Evolutionary conservation across 768 basidiomycete species (phyloP).

Genomic region (Hypsizygus marmoreus): DNA sequence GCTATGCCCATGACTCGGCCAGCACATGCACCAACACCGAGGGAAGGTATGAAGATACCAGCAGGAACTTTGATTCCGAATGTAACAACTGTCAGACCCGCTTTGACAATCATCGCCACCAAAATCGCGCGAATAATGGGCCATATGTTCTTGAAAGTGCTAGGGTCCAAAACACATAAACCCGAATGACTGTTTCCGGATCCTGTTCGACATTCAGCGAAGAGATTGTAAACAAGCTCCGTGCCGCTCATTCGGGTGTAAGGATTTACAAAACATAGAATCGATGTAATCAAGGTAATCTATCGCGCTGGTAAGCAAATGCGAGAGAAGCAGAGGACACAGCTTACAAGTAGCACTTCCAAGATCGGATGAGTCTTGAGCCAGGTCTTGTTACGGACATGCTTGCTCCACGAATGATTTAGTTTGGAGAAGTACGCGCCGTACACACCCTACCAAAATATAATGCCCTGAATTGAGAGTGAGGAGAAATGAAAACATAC

Average conservation of each 20-base stretch:
- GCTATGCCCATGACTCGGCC: slow-evolving; percentile 84
- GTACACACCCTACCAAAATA: slow-evolving; percentile 71
- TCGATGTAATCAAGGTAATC: slow-evolving; percentile 79
- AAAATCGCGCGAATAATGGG: slow-evolving; percentile 65
- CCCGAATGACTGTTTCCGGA: slow-evolving; percentile 58
- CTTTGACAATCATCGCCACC: slow-evolving; percentile 83
- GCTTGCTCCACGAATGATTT: slow-evolving; percentile 85
- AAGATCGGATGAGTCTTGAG: slow-evolving; percentile 74
- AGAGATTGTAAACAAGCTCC: slow-evolving; percentile 90
- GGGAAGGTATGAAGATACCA: slow-evolving; percentile 95
- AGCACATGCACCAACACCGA: slow-evolving; percentile 93
- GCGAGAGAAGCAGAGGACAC: not conserved
- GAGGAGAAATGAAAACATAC: slow-evolving; percentile 41
- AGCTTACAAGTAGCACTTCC: slow-evolving; percentile 79
- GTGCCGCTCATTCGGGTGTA: slow-evolving; percentile 95
- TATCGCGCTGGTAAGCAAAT: slow-evolving; percentile 27
- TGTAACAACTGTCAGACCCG: slow-evolving; percentile 78
- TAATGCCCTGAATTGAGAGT: slow-evolving; percentile 4
- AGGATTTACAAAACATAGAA: slow-evolving; percentile 83
- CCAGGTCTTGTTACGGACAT: slow-evolving; percentile 83
- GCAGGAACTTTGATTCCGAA: slow-evolving; percentile 93
- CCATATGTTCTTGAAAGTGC: slow-evolving; percentile 55
- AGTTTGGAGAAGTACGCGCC: slow-evolving; percentile 92
- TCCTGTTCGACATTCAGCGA: slow-evolving; percentile 77
- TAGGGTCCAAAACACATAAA: slow-evolving; percentile 71